These are phyloP conservation scores for Lepidium sativum DNA, from an alignment of 345 rosid species.

Conservation along the genomic window DNA sequence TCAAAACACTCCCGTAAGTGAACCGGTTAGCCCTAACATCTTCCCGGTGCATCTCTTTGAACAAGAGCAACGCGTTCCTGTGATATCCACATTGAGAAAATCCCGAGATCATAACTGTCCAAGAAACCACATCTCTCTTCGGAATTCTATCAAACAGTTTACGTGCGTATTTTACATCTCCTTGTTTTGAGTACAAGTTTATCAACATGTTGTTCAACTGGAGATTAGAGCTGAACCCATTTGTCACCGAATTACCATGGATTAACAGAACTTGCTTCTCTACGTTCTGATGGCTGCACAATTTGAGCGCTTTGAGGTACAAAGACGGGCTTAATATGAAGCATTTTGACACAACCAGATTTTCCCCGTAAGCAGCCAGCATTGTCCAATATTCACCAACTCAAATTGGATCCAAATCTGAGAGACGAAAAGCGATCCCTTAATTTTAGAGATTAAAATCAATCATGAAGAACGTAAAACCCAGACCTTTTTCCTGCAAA, in stretches of 20 bases:
- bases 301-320: constrained; percentile 31
- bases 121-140: constrained; percentile 48
- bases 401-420: background rate
- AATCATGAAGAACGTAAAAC: background rate
- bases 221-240: constrained; percentile 32
- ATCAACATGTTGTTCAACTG: constrained; percentile 40
- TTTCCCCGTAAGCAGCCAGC: constrained; percentile 9
- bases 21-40: constrained; percentile 35
- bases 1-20: constrained; percentile 48
- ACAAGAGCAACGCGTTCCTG: constrained; percentile 32
- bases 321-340: background rate
- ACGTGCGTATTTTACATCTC: constrained; percentile 30
- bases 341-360: background rate
- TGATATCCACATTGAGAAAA: constrained; percentile 26
- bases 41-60: constrained; percentile 37
- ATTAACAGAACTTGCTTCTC: constrained; percentile 23
- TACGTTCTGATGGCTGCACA: constrained; percentile 25
- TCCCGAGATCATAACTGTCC: constrained; percentile 63
- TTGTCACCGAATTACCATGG: constrained; percentile 39
- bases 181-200: constrained; percentile 25
- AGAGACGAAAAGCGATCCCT: background rate
- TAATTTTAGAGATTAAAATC: background rate
- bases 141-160: constrained; percentile 56
- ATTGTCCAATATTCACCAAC: background rate
- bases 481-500: constrained; percentile 1